These are phyloP conservation scores for Mallotus nudiflorus DNA, from an alignment of 345 rosid species.

Conservation along the genomic window DNA sequence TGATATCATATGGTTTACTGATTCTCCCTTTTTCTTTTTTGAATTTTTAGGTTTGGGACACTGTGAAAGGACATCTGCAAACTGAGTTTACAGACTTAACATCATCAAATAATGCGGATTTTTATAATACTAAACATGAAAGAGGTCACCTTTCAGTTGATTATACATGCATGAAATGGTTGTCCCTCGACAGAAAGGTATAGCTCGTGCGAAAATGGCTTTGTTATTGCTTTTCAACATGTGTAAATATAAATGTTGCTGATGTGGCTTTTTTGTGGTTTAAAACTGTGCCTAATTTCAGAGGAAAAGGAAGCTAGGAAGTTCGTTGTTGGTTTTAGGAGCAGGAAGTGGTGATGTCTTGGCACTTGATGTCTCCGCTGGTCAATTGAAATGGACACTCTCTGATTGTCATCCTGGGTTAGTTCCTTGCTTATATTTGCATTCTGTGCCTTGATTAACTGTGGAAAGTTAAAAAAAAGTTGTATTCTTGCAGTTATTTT, in stretches of 20 bases:
- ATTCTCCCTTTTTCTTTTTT: conserved; percentile 16
- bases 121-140: conserved; percentile 41
- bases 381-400: conserved; percentile 83
- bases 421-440: conserved; percentile 20
- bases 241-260: neutral
- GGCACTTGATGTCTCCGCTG: conserved; percentile 91
- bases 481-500: neutral
- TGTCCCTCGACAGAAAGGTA: conserved; percentile 65
- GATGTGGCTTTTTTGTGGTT: conserved; percentile 5
- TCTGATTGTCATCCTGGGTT: conserved; percentile 97
- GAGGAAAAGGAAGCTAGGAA: conserved; percentile 76
- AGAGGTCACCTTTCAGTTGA: conserved; percentile 71
- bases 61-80: conserved; percentile 67
- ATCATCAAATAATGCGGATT: conserved; percentile 45
- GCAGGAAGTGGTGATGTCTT: conserved; percentile 90
- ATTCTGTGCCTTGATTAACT: neutral
- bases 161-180: conserved; percentile 85
- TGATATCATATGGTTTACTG: too few species aligned
- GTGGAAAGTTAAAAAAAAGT: too few species aligned
- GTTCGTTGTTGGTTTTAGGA: conserved; percentile 69
- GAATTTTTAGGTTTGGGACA: conserved; percentile 82
- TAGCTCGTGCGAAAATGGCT: neutral
- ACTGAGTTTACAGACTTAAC: conserved; percentile 77
- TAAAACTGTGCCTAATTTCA: conserved; percentile 31
- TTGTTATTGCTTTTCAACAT: neutral